phyloP scores from a whole-genome alignment of 805 yeast species.

The Pichia occidentalis region DNA sequence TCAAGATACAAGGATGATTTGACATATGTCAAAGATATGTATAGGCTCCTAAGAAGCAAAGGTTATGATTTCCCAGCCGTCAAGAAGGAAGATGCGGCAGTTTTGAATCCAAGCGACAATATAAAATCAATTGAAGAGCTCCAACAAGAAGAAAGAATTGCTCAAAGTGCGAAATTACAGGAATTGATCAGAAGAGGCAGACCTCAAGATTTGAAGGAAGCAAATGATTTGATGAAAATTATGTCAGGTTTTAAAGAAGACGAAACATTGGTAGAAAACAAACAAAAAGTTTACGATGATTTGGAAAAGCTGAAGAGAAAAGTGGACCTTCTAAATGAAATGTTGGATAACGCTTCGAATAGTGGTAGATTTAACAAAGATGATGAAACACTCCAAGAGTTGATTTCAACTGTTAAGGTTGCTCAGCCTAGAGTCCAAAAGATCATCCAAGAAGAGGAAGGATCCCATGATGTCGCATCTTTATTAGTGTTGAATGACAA shows the following conservation, averaged over 20 bases:
- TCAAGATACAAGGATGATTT: conserved; percentile 87
- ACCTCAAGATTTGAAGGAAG: conserved; percentile 93
- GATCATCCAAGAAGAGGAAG: conserved; percentile 74
- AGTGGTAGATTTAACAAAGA: conserved; percentile 34
- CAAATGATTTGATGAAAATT: conserved; percentile 92
- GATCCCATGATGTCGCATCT: conserved; percentile 58
- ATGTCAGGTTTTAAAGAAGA: conserved; percentile 97
- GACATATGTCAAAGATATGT: conserved; percentile 93
- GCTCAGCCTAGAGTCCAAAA: conserved; percentile 84
- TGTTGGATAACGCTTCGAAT: conserved; percentile 53
- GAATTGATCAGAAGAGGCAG: conserved; percentile 92
- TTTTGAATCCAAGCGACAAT: conserved; percentile 81
- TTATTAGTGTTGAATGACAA: conserved; percentile 67
- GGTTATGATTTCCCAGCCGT: conserved; percentile 94
- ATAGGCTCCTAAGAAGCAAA: conserved; percentile 77
- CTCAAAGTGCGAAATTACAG: conserved; percentile 91
- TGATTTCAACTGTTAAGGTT: conserved; percentile 69
- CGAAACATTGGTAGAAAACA: conserved; percentile 58
- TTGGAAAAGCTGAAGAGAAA: conserved; percentile 77
- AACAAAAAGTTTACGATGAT: conserved; percentile 76
- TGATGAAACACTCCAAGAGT: conserved; percentile 73
- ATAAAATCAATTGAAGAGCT: conserved; percentile 84
- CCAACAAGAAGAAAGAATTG: conserved; percentile 86
- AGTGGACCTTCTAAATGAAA: conserved; percentile 80
- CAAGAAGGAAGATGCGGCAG: conserved; percentile 86